Conservation (phyloP, 495 filamentous ascomycete species). For the Sordaria brevicollis region DNA sequence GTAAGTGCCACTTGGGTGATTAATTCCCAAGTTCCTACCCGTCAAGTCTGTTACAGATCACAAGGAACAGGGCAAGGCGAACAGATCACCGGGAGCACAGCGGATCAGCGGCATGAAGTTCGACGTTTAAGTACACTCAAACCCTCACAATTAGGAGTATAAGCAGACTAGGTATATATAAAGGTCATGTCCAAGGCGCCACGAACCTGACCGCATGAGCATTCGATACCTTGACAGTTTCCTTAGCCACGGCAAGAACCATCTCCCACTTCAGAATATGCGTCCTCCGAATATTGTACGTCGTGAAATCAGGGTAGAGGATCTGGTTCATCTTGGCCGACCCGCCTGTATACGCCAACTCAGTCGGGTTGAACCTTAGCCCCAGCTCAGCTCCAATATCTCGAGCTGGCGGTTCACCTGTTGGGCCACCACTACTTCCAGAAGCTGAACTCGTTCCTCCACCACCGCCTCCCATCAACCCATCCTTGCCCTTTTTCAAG, state of each 20-base stretch:
- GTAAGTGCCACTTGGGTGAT: too few relatives aligned
- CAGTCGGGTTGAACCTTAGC: not conserved
- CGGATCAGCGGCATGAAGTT: too few relatives aligned
- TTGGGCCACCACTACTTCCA: not conserved
- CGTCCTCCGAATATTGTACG: not conserved
- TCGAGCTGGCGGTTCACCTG: not conserved
- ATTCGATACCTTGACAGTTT: not conserved
- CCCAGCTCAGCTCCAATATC: not conserved
- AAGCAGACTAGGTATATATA: not conserved
- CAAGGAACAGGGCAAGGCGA: too few relatives aligned
- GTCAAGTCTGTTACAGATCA: too few relatives aligned
- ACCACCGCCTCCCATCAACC: not conserved
- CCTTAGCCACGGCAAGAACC: not conserved
- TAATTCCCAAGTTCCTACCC: too few relatives aligned
- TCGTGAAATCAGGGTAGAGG: not conserved
- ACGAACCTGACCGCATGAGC: not conserved
- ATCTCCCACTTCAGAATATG: not conserved
- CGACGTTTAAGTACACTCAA: too few relatives aligned
- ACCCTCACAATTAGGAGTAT: not conserved
- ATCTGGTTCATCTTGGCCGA: not conserved
- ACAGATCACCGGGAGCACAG: too few relatives aligned
- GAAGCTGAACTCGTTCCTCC: not conserved
- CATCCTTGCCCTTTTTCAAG: not conserved
- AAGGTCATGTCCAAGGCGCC: not conserved
- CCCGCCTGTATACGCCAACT: not conserved